These are phyloP conservation scores for Populus tomentosa DNA, from an alignment of 441 rosid genomes.

Conservation along the genomic window DNA sequence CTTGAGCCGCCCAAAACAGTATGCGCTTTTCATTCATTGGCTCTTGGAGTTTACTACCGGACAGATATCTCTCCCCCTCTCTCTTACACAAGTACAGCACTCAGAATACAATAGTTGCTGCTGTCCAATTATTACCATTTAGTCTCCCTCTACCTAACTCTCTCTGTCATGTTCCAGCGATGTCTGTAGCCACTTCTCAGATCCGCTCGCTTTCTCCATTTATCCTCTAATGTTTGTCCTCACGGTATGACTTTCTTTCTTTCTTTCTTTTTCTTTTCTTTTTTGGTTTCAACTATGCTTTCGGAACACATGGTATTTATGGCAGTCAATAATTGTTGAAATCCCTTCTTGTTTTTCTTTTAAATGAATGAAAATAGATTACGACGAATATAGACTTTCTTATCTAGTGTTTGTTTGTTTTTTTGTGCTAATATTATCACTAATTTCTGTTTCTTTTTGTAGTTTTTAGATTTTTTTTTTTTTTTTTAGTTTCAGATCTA, in stretches of 20 bases:
- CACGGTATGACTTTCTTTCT: constrained; percentile 16
- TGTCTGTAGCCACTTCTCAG: constrained; percentile 29
- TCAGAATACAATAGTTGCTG: background rate
- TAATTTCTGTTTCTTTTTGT: background rate
- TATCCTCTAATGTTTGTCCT: background rate
- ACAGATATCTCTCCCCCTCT: background rate
- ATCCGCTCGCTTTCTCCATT: constrained; percentile 20
- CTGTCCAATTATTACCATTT: background rate
- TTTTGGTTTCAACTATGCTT: background rate
- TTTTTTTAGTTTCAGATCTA: constrained; percentile 21
- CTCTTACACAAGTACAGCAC: background rate
- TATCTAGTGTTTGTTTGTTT: background rate
- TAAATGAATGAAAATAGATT: background rate
- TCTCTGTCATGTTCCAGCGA: background rate
- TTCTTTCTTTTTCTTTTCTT: background rate
- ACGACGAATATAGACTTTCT: background rate
- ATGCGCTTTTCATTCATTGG: background rate
- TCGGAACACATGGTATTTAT: too few species aligned
- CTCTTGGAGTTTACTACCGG: background rate
- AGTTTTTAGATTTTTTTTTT: background rate
- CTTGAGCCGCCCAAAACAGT: background rate
- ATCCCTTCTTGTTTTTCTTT: background rate
- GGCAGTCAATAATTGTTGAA: background rate
- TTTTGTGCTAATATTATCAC: background rate
- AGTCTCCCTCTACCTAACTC: background rate